phyloP scores from a whole-genome alignment of 176 grass and related monocot species.

The Stipa capillata region DNA sequence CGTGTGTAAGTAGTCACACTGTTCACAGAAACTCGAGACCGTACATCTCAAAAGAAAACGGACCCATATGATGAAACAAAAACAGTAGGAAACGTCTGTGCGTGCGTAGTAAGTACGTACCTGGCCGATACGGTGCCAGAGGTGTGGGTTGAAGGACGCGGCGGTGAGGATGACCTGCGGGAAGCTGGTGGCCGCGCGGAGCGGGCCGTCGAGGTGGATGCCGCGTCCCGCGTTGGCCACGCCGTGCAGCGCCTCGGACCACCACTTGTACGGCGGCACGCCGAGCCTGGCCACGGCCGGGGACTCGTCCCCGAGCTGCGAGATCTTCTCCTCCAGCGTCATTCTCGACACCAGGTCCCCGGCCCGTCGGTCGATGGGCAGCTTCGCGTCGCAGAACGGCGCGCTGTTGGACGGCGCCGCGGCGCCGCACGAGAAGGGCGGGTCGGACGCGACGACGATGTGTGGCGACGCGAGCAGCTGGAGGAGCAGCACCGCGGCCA shows the following conservation, averaged over 20 bases:
- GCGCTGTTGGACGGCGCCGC: constrained; percentile 32
- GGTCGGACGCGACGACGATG: constrained; percentile 16
- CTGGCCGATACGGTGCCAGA: constrained; percentile 97
- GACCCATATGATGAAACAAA: neutral
- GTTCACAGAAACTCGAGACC: neutral
- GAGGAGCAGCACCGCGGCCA: neutral
- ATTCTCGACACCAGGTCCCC: constrained; percentile 53
- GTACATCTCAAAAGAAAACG: neutral
- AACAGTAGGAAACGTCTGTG: neutral
- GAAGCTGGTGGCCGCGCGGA: constrained; percentile 75
- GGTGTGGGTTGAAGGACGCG: constrained; percentile 69
- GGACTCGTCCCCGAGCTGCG: constrained; percentile 68
- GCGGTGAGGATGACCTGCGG: constrained; percentile 94
- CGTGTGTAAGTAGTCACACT: neutral
- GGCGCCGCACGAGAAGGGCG: constrained; percentile 76
- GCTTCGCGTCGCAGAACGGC: constrained; percentile 52
- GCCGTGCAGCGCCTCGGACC: constrained; percentile 91
- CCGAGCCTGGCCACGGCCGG: constrained; percentile 56
- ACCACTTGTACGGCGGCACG: constrained; percentile 92
- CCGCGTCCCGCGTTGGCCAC: constrained; percentile 57
- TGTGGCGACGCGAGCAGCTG: neutral
- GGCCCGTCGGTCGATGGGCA: constrained; percentile 47
- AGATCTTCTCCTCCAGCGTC: constrained; percentile 79
- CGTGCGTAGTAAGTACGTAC: constrained; percentile 18
- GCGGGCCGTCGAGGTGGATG: constrained; percentile 55